phyloP scores from a whole-genome alignment of 345 rosid species.

The Cochlearia excelsa region DNA sequence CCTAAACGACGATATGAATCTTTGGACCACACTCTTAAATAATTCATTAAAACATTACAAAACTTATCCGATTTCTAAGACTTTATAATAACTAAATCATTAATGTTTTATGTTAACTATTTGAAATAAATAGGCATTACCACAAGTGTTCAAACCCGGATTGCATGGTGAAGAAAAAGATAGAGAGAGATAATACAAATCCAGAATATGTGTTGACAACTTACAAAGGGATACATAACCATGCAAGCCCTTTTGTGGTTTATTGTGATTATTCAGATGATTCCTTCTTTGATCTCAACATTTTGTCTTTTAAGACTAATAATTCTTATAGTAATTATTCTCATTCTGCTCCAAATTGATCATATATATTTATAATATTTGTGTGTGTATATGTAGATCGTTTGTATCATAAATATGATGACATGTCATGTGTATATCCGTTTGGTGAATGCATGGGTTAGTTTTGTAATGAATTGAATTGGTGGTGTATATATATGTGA shows the following conservation, averaged over 20 bases:
- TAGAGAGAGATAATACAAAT: constrained; percentile 69
- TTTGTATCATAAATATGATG: constrained; percentile 14
- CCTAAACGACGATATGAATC: constrained; percentile 12
- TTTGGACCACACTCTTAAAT: constrained; percentile 9
- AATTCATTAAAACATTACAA: background rate
- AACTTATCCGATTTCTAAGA: constrained; percentile 3
- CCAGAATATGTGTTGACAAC: constrained; percentile 71
- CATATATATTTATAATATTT: constrained; percentile 21
- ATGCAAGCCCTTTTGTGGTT: constrained; percentile 40
- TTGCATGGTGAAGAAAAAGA: constrained; percentile 83
- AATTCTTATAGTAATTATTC: constrained; percentile 14
- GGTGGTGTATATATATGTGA: too few relatives aligned
- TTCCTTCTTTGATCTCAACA: constrained; percentile 8
- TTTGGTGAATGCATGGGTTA: too few relatives aligned
- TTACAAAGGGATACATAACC: constrained; percentile 74
- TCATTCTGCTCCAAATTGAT: background rate
- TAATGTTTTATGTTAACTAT: constrained; percentile 15
- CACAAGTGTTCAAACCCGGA: constrained; percentile 65
- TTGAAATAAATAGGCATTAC: constrained; percentile 61
- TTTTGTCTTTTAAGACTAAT: constrained; percentile 27
- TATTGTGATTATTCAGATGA: constrained; percentile 36
- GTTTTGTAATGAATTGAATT: too few relatives aligned
- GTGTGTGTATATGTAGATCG: background rate
- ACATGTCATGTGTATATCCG: constrained; percentile 9
- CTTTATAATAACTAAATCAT: background rate